Base-by-base conservation (phyloP, 225 moss, liverwort and hornwort genomes). In the Physcomitrium patens region DNA sequence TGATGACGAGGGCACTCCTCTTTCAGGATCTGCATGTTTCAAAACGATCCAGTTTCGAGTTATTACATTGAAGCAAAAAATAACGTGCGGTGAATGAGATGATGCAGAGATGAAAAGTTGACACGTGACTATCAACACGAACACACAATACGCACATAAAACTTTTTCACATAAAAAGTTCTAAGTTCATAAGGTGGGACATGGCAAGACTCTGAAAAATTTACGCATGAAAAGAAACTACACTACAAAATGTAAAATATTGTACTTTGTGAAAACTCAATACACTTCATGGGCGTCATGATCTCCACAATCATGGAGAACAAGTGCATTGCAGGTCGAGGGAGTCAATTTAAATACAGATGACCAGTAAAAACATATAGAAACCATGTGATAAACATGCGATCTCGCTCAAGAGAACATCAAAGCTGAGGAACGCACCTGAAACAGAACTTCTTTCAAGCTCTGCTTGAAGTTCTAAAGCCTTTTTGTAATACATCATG, bases 401-500 rank as follows among this genome's bases (percentile, higher is more conserved):
- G 62, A 63, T 18, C 50, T 19, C 62, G 18, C 41, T 37, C 31
- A 37, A 37, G 31, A 37, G 31, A 37, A 37, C 7, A 37, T 56
- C 11, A 70, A 69, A 58, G 15, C 50, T 66, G 24, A 53, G 50
- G 37, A 26, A 58, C 76, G 48, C 54, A 93, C 97, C 97, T 86
- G 79, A 58, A 77, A 67, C 76, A 61, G 72, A 78, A 41, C 77
- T 67, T 42, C 79, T 87, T 74, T 99, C 99, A 46, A 84, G 83
- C 72, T 85, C 85, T 57, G 91, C 95, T 88, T 95, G 93, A 12
- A 99, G 80, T 63, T 95, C 82, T 55, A 99, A 70, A 53, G 99
- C 99, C 75, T 75, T 92, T 72, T 95, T 95, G 77, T 99, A 99
- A 82, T 99, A 99, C 99, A 99, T 99, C 95, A 99, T 99, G 55